Evolutionary conservation across 2,329 filamentous ascomycete species (phyloP), one percentile per base, ranked within the genome.

Genomic region (Fusarium austroafricanum): DNA sequence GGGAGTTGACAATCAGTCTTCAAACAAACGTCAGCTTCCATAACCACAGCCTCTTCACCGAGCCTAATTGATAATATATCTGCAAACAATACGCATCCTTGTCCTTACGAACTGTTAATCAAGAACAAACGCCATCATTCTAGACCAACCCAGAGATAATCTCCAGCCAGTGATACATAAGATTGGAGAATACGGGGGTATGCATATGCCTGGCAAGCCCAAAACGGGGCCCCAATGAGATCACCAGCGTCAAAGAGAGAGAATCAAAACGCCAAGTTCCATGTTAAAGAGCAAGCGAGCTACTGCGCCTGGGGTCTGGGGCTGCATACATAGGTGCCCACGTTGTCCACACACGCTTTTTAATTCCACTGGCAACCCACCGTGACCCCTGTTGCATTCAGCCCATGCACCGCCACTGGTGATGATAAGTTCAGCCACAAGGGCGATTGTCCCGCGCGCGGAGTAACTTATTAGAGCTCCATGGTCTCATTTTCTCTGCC

Each of bases 121-220:
- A 60, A 47, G 38, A 52, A 58, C 40, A 28, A 26, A 58, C 40
- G 51, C 65, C 50, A 56, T 49, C 35, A 47, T 45, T 46, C 31
- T 33, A 57, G 53, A 52, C 33, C 35, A 15, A 55, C 28, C 55
- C 61, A 52, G 33, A 43, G n/a, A 55, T 54, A 28, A 55, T 59
- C 51, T 59, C 53, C 45, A 67, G 45, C 56, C 61, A 68, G 52
- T 63, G 35, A 69, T 55, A 59, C 49, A 67, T 40, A 51, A 67
- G 52, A 53, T 67, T 60, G 46, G 51, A 39, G 65, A 47, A 47
- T 53, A 69, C 66, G 51, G 46, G 63, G 62, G 58, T 64, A 43
- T 52, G 51, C 18, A 51, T 58, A 39, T 42, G 33, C 42, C 57
- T 59, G 55, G 60, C 65, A 61, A 42, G 55, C 21, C 55, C 55